Evolutionary conservation across 2,329 filamentous ascomycete genomes (phyloP).

Genomic region (Stemphylium lycopersici): DNA sequence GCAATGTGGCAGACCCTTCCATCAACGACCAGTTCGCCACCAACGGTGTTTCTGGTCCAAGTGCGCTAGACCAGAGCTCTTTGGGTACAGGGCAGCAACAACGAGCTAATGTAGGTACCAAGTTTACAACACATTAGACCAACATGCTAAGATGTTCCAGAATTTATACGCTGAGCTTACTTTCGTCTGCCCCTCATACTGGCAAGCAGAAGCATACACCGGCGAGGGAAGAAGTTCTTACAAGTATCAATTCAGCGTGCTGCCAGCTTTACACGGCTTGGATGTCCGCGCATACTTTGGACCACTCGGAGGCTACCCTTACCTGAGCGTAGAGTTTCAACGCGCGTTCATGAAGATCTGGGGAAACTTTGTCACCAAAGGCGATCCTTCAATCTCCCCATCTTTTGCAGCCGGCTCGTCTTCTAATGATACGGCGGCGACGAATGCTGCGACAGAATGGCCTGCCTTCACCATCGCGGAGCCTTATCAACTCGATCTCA

Average conservation of each 20-base stretch:
- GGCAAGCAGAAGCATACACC: slow-evolving; percentile 58
- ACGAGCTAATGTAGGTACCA: slow-evolving; percentile 39
- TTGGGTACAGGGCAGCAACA: slow-evolving; percentile 62
- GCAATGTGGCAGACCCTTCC: slow-evolving; percentile 29
- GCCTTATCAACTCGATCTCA: slow-evolving; percentile 12
- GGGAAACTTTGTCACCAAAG: slow-evolving; percentile 14
- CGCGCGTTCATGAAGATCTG: slow-evolving; percentile 8
- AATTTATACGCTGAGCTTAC: slow-evolving; percentile 63
- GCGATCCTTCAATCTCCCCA: slow-evolving; percentile 1
- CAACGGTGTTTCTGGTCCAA: slow-evolving; percentile 46
- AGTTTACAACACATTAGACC: too few relatives aligned
- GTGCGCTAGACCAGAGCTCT: slow-evolving; percentile 58
- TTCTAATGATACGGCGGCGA: background rate
- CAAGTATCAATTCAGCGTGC: slow-evolving; percentile 33
- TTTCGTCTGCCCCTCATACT: slow-evolving; percentile 64
- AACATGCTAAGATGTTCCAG: slow-evolving; percentile 51
- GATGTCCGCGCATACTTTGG: slow-evolving; percentile 29
- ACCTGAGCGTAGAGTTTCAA: background rate
- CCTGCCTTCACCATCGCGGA: slow-evolving; percentile 3
- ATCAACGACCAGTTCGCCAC: slow-evolving; percentile 38
- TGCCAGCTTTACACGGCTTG: slow-evolving; percentile 22
- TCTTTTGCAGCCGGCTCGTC: background rate
- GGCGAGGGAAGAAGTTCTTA: slow-evolving; percentile 6
- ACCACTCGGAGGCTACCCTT: background rate
- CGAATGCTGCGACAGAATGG: slow-evolving; percentile 1